phyloP scores from a whole-genome alignment of 371 early-diverging fungal species.

The Mortierella sp. region DNA sequence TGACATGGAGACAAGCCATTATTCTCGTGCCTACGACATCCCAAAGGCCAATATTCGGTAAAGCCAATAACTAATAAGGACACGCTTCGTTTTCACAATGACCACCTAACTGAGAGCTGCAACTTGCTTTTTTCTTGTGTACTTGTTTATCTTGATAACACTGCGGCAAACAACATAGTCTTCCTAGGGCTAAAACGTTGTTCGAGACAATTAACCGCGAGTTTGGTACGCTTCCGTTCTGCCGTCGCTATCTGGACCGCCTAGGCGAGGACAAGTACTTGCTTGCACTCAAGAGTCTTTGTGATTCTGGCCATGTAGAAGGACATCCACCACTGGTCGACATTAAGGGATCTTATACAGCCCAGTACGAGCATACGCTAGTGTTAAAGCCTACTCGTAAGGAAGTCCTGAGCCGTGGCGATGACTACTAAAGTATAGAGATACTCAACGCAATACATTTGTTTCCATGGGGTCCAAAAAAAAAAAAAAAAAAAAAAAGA shows the following conservation, averaged over 20 bases:
- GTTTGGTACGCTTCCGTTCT: slow-evolving; percentile 98
- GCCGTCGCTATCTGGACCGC: slow-evolving; percentile 96
- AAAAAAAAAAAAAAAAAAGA: no score
- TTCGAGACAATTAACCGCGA: slow-evolving; percentile 90
- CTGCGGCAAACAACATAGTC: no score
- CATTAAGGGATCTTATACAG: slow-evolving; percentile 91
- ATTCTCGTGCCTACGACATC: slow-evolving; percentile 75
- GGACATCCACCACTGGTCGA: slow-evolving; percentile 97
- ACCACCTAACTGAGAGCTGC: no score
- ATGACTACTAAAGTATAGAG: slow-evolving; percentile 60
- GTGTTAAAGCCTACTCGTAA: slow-evolving; percentile 90
- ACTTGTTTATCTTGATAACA: no score
- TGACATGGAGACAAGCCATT: slow-evolving; percentile 97
- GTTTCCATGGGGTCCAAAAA: no score
- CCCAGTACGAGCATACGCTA: slow-evolving; percentile 99
- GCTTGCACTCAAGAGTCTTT: slow-evolving; percentile 87
- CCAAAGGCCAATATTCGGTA: slow-evolving; percentile 67
- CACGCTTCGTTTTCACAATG: no score
- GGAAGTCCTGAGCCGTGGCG: slow-evolving; percentile 76
- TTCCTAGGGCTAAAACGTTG: slow-evolving; percentile 87
- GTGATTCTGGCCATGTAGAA: slow-evolving; percentile 86
- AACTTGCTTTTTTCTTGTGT: no score
- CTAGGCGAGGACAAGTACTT: slow-evolving; percentile 89
- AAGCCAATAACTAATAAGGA: no score
- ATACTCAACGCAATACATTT: no score